Conservation (phyloP, 805 yeast species). For the Kluyveromyces starmeri region DNA sequence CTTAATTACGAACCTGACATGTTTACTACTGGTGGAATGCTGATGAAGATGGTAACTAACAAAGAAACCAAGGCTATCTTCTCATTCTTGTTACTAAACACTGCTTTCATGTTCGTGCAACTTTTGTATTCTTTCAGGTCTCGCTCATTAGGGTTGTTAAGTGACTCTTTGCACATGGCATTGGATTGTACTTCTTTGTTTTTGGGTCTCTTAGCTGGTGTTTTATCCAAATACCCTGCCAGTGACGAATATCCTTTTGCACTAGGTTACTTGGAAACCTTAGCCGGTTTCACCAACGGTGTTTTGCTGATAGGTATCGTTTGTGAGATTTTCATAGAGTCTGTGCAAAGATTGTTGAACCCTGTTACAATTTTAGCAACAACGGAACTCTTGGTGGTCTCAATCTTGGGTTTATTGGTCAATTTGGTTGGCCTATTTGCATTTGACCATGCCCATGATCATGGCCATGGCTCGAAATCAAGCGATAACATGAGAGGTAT, state of each 20-base stretch:
- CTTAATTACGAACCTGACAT: slow-evolving; percentile 7
- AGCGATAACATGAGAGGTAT: slow-evolving; percentile 87
- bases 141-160: slow-evolving; percentile 79
- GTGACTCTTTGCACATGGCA: slow-evolving; percentile 95
- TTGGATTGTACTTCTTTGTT: slow-evolving; percentile 87
- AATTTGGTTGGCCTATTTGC: slow-evolving; percentile 91
- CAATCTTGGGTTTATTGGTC: slow-evolving; percentile 75
- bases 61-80: slow-evolving; percentile 83
- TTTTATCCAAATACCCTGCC: slow-evolving; percentile 49
- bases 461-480: slow-evolving; percentile 27
- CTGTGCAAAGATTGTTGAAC: slow-evolving; percentile 66
- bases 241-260: slow-evolving; percentile 81
- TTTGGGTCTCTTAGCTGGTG: slow-evolving; percentile 82
- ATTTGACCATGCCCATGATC: slow-evolving; percentile 72
- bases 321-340: slow-evolving; percentile 79
- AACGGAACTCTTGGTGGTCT: slow-evolving; percentile 76
- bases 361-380: slow-evolving; percentile 77
- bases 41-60: slow-evolving; percentile 35
- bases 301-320: slow-evolving; percentile 81
- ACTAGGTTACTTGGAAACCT: slow-evolving; percentile 71
- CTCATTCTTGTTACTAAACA: slow-evolving; percentile 73
- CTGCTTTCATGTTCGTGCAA: slow-evolving; percentile 92
- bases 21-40: slow-evolving; percentile 4
- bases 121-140: slow-evolving; percentile 86
- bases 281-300: slow-evolving; percentile 95